Evolutionary conservation across 306 rosid species (phyloP), one percentile per base, ranked within the genome.

Genomic region (Crotalaria pallida): DNA sequence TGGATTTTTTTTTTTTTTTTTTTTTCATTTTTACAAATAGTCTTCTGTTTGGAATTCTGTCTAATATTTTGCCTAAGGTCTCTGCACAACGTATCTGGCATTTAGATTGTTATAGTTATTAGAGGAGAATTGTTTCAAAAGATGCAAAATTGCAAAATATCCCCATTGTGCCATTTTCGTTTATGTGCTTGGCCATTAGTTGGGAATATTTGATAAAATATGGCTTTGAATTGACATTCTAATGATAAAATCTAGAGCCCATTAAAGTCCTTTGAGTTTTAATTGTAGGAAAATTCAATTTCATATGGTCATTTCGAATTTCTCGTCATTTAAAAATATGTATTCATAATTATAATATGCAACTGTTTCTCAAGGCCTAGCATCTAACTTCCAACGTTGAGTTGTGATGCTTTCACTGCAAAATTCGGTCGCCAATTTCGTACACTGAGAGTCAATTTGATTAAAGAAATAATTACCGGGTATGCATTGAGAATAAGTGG

Each of bases 31-130:
- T 73, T 58, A 75, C 62, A 49, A 68, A 45, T 40, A 36, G 65
- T 73, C 80, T 67, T 67, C 72, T 69, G 48, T 63, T 67, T 29
- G 70, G 65, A 68, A 71, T 82, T 76, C 27, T 56, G 55, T 52
- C 59, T 47, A 27, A 53, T 77, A 38, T 61, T 48, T 23, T 60
- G 51, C 53, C n/a, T 27, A 24, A 45, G 64, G 60, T 53, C 43
- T 53, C n/a, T 44, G 49, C 63, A 40, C 59, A 56, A 74, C 58
- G 10, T 43, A 22, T 45, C 41, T 67, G 62, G 45, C 33, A 22
- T 47, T 23, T 57, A 57, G 65, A 53, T 64, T 74, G 23, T 52
- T 73, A 12, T 50, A 65, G 60, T 47, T 52, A 40, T 40, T 61
- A 63, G 71, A 41, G 66, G 55, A 59, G 22, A 49, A 58, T 58